Percentiles rank a stretch among this genome's conserved stretches.
Conservation (phyloP, 495 filamentous ascomycete genomes). For the Xylaria scruposa region DNA sequence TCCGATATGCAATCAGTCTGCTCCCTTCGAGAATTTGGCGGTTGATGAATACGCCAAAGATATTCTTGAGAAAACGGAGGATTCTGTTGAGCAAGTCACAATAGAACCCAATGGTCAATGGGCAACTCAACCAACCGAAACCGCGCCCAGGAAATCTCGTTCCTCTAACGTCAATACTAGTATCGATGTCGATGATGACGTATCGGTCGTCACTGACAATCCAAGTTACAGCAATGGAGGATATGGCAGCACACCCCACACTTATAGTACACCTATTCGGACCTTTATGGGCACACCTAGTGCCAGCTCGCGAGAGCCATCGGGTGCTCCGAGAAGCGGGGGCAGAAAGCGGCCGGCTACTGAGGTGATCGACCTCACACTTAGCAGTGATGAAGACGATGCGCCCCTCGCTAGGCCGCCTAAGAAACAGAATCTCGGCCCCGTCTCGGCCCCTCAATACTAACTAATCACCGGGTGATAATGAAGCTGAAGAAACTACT, state of each 20-base stretch:
- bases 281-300: slow-evolving; percentile 7
- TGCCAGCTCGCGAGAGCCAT: slow-evolving; percentile 24
- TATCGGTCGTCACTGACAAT: slow-evolving; percentile 57
- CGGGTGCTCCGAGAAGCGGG: slow-evolving; percentile 20
- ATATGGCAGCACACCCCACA: slow-evolving; percentile 12
- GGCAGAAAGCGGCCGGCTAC: slow-evolving; percentile 22
- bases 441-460: background rate
- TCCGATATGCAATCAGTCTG: slow-evolving; percentile 85
- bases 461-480: background rate
- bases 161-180: slow-evolving; percentile 40
- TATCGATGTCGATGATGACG: slow-evolving; percentile 70
- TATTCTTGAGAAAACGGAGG: slow-evolving; percentile 75
- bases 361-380: slow-evolving; percentile 33
- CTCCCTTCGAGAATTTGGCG: slow-evolving; percentile 79
- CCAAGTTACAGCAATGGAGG: slow-evolving; percentile 26
- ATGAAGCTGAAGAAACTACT: background rate
- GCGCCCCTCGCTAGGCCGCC: slow-evolving; percentile 2
- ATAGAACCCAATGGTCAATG: slow-evolving; percentile 89
- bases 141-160: slow-evolving; percentile 39
- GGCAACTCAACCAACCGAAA: slow-evolving; percentile 49
- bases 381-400: slow-evolving; percentile 37
- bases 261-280: slow-evolving; percentile 10
- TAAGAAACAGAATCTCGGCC: slow-evolving; percentile 21
- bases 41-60: slow-evolving; percentile 94
- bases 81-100: slow-evolving; percentile 79